A percentile compares a stretch with the other conserved stretches of the same genome.
Conservation (phyloP, 768 basidiomycete genomes). For the Termitomyces sp. region DNA sequence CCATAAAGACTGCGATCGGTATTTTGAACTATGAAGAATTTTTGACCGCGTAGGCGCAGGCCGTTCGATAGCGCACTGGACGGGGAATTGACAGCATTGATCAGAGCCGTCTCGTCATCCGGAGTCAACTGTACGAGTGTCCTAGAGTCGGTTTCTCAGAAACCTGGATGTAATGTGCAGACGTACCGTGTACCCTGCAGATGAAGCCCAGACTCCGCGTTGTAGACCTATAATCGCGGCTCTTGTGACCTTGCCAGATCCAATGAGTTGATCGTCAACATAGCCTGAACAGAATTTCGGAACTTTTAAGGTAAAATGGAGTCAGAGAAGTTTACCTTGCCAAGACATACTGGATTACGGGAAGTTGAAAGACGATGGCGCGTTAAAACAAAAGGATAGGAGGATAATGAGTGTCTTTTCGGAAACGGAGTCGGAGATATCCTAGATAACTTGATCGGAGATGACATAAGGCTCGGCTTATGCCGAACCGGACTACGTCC, state of each 20-base stretch:
- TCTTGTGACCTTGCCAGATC: constrained; percentile 60
- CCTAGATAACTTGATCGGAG: constrained; percentile 9
- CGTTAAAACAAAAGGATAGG: constrained; percentile 3
- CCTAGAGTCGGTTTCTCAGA: neutral
- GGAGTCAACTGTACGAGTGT: constrained; percentile 43
- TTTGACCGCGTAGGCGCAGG: constrained; percentile 57
- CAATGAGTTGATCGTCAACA: constrained; percentile 77
- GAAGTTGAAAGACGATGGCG: neutral
- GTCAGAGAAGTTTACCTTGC: constrained; percentile 42
- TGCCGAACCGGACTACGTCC: neutral
- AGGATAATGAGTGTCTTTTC: constrained; percentile 1
- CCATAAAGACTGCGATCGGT: constrained; percentile 54
- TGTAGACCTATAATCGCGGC: constrained; percentile 73
- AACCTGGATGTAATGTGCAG: neutral
- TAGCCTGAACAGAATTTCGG: constrained; percentile 45
- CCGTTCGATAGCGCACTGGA: constrained; percentile 46
- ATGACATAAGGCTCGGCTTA: constrained; percentile 9
- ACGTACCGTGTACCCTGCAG: constrained; percentile 54
- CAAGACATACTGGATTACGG: constrained; percentile 50
- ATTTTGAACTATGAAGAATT: constrained; percentile 66
- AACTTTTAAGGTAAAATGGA: neutral
- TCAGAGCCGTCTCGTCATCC: constrained; percentile 57
- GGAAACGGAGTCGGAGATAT: constrained; percentile 12
- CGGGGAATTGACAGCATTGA: constrained; percentile 39
- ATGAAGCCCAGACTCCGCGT: constrained; percentile 76